Base-by-base conservation (phyloP, 441 rosid genomes). In the Cnidoscolus chayamansa region DNA sequence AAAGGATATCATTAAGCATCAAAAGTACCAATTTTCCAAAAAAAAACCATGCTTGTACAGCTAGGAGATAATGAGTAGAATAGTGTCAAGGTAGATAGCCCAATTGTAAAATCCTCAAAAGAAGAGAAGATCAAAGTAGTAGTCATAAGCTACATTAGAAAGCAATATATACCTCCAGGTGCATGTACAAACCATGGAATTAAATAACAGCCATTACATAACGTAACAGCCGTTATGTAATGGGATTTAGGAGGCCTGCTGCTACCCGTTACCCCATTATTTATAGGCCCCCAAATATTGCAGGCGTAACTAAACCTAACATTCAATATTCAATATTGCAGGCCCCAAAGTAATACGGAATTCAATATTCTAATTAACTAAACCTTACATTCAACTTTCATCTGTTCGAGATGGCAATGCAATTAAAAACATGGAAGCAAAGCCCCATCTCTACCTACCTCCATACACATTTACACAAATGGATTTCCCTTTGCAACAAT, bases 1-100 rank as follows among this genome's bases (percentile, higher is more conserved):
- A 78, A 60, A 65, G 1, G 68, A 57, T 59, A n/a, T 43, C 54
- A 71, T 58, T 43, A 37, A 74, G 68, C 31, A 65, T 25, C 47
- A 51, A 43, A 65, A 63, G 7, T 56, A 13, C 49, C 63, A 25
- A 73, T 65, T 53, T 13, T 35, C 30, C 54, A 63, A 53, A 75
- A 25, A 25, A 25, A 25, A 25, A 68, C 63, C 58, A 16, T 67
- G 25, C 64, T 47, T 32, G 31, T 45, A 71, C 57, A 59, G 58
- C 37, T 63, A 51, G 55, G 55, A 69, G 59, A 49, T 2, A 72
- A 66, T 58, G 43, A 30, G 25, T 25, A 25, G 17, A 20, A 40
- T 20, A 51, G 10, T 1, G 9, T 60, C 19, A 16, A 32, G 61
- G 65, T 61, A 50, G 7, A 71, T 61, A 68, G 16, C 45, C 3